Percentiles rank a stretch among this genome's conserved stretches.
phyloP scores from a whole-genome alignment of 1,284 basidiomycete genomes.

The Hymenochaete sp. region DNA sequence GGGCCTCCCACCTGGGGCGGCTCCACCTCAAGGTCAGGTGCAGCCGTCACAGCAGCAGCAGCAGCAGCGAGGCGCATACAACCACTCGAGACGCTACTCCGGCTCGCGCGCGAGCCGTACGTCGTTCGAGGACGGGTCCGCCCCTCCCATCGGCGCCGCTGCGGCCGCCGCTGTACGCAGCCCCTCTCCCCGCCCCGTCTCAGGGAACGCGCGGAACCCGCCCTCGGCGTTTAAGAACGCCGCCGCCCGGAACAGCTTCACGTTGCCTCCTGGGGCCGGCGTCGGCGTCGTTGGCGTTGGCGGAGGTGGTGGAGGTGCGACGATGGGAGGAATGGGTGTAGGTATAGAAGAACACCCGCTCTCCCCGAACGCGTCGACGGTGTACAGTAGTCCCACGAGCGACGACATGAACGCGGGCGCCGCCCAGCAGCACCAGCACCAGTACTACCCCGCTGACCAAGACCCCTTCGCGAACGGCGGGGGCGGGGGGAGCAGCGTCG shows the following conservation, averaged over 20 bases:
- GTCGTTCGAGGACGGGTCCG: constrained; percentile 3
- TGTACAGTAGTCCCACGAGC: too few relatives aligned
- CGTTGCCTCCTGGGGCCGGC: too few relatives aligned
- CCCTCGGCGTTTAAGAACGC: too few relatives aligned
- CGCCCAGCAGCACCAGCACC: too few relatives aligned
- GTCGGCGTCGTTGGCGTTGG: too few relatives aligned
- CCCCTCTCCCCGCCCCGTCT: background rate
- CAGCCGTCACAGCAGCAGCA: background rate
- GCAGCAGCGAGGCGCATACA: background rate
- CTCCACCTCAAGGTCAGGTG: constrained; percentile 1
- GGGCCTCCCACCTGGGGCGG: constrained; percentile 4
- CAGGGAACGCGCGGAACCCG: too few relatives aligned
- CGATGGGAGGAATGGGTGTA: too few relatives aligned
- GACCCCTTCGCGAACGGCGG: background rate
- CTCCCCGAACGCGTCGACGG: constrained; percentile 1
- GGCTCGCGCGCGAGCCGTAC: constrained; percentile 6
- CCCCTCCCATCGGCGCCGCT: background rate
- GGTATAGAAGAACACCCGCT: background rate
- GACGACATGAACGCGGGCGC: background rate
- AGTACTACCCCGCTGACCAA: background rate
- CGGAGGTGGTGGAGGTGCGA: too few relatives aligned
- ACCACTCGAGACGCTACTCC: background rate
- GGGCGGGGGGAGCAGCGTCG: background rate
- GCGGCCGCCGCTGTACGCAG: background rate
- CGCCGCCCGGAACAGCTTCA: background rate